Evolutionary conservation across 1,139 yeast species (phyloP).

Genomic region (Debaryomyces subglobosus): DNA sequence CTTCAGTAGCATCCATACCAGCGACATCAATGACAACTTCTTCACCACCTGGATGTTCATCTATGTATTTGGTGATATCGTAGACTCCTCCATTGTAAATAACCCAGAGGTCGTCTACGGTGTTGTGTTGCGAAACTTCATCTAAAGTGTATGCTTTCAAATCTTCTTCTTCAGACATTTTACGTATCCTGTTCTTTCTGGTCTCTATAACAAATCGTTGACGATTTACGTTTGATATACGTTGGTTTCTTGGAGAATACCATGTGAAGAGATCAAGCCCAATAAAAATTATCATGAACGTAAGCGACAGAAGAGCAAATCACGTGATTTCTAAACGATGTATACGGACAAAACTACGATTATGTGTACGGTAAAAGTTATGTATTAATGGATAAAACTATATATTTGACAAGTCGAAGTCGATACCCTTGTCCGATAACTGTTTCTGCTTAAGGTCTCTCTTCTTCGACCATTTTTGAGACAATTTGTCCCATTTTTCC

Average conservation of each 20-base stretch:
- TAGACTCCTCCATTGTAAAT: slow-evolving; percentile 90
- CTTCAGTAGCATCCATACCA: slow-evolving; percentile 92
- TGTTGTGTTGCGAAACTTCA: slow-evolving; percentile 78
- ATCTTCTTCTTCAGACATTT: slow-evolving; percentile 18
- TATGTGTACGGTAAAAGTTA: background rate
- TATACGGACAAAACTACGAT: background rate
- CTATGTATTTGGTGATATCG: slow-evolving; percentile 79
- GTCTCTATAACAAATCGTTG: background rate
- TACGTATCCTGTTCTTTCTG: background rate
- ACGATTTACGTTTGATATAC: background rate
- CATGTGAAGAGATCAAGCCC: slow-evolving; percentile 6
- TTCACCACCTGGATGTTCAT: slow-evolving; percentile 98
- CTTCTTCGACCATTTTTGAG: slow-evolving; percentile 47
- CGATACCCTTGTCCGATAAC: slow-evolving; percentile 58
- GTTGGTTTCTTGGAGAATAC: background rate
- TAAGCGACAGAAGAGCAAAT: background rate
- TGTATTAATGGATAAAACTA: slow-evolving; percentile 6
- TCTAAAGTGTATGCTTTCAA: slow-evolving; percentile 44
- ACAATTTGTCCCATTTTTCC: slow-evolving; percentile 60
- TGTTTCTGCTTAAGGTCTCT: slow-evolving; percentile 48
- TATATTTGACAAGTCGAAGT: slow-evolving; percentile 35
- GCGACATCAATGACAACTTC: slow-evolving; percentile 91
- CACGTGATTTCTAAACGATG: slow-evolving; percentile 4
- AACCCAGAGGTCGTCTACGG: slow-evolving; percentile 84
- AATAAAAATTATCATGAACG: slow-evolving; percentile 5